Conservation (phyloP, 768 basidiomycete genomes). For the Mycena maculata region DNA sequence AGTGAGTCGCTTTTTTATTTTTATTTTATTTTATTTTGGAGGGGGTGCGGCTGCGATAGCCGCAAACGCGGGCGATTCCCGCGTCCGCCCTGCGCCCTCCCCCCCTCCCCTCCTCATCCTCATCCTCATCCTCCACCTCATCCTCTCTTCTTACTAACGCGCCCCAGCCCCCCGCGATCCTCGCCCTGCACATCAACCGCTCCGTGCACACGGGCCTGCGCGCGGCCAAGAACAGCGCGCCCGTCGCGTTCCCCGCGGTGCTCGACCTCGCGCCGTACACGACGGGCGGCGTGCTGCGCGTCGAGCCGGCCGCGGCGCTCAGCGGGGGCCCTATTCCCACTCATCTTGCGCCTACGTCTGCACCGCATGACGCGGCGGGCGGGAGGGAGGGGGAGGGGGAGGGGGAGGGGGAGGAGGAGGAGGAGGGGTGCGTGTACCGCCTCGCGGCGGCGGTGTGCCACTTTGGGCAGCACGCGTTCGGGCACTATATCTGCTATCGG, state of each 20-base stretch:
- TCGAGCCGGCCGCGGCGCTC: constrained; percentile 70
- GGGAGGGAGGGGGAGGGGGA: constrained; percentile 39
- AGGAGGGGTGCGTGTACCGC: constrained; percentile 74
- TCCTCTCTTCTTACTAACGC: background rate
- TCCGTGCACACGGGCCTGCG: constrained; percentile 84
- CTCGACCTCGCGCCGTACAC: constrained; percentile 92
- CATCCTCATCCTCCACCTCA: constrained; percentile 4
- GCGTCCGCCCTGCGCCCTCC: background rate
- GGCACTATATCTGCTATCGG: constrained; percentile 94
- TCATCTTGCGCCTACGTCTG: no score
- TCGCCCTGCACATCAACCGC: constrained; percentile 92
- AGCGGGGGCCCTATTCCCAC: constrained; percentile 50
- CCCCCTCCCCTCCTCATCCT: background rate
- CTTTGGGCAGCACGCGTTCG: constrained; percentile 92
- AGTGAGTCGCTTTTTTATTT: constrained; percentile 55
- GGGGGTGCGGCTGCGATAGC: background rate
- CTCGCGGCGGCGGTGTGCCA: constrained; percentile 91
- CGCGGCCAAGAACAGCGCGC: constrained; percentile 86
- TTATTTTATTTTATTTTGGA: background rate
- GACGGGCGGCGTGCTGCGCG: constrained; percentile 82
- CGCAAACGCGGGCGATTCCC: background rate
- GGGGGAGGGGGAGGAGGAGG: background rate
- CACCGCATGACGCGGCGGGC: no score
- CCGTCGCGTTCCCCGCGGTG: constrained; percentile 85
- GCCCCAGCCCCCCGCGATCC: constrained; percentile 81